Evolutionary conservation across 179 eudicot species (phyloP).

Genomic region (Sideroxylon spinosum): DNA sequence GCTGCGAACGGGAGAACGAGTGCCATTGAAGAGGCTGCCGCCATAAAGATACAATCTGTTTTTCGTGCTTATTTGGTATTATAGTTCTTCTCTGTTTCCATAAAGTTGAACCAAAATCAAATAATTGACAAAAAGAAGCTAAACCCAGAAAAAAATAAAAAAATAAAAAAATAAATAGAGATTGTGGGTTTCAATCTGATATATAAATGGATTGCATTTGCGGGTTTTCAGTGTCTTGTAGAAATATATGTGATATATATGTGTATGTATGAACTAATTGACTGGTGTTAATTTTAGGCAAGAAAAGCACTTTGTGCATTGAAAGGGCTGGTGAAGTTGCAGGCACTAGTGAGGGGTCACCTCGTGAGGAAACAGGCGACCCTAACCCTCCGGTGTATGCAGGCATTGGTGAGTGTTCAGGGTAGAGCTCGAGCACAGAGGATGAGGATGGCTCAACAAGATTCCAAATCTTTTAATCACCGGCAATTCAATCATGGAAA

Average conservation of each 20-base stretch:
- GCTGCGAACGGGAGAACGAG: constrained; percentile 17
- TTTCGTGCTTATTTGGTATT: constrained; percentile 66
- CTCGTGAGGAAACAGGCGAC: constrained; percentile 83
- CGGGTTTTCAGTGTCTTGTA: too few relatives aligned
- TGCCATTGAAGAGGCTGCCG: constrained; percentile 51
- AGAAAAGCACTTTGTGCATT: constrained; percentile 84
- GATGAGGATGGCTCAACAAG: constrained; percentile 37
- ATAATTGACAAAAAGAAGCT: too few relatives aligned
- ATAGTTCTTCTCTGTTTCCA: too few relatives aligned
- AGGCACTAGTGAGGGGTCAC: constrained; percentile 88
- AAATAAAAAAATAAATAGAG: too few relatives aligned
- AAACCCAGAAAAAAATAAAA: too few relatives aligned
- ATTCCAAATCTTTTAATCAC: constrained; percentile 29
- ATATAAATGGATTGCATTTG: too few relatives aligned
- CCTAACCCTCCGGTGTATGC: constrained; percentile 84
- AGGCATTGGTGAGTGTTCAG: constrained; percentile 74
- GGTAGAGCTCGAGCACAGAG: constrained; percentile 81
- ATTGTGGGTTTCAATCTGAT: too few relatives aligned
- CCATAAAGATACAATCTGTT: constrained; percentile 68
- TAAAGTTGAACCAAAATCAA: too few relatives aligned
- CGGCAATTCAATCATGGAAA: constrained; percentile 48
- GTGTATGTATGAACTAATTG: too few relatives aligned
- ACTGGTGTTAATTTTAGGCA: constrained; percentile 42
- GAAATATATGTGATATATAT: too few relatives aligned
- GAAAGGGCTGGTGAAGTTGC: constrained; percentile 90